phyloP scores from a whole-genome alignment of 2,329 filamentous ascomycete genomes.

The Fusarium coffeatum region DNA sequence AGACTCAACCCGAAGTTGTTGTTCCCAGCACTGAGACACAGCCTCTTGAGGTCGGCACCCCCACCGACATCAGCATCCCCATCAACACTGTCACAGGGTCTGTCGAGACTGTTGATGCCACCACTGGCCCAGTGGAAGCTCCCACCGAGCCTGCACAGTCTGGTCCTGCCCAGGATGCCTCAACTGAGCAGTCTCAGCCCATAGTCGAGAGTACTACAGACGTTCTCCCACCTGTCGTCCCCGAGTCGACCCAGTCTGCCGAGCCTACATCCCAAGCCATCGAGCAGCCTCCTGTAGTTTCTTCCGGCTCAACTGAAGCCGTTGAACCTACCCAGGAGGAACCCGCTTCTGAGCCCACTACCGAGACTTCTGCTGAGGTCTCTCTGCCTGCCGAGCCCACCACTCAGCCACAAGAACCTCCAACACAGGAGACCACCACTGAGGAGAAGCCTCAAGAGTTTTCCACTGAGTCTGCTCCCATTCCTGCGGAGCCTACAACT shows the following conservation, averaged over 20 bases:
- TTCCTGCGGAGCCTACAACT: neutral
- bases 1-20: neutral
- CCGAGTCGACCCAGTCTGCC: neutral
- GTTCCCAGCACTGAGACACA: neutral
- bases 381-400: neutral
- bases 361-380: neutral
- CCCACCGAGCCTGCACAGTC: neutral
- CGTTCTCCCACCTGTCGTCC: neutral
- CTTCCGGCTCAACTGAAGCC: neutral
- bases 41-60: neutral
- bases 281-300: neutral
- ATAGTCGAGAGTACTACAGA: neutral
- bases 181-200: neutral
- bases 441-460: neutral
- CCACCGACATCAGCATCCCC: neutral
- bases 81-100: neutral
- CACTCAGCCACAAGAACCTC: neutral
- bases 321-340: neutral
- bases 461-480: neutral
- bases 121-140: neutral
- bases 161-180: neutral
- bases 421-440: accelerated
- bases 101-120: neutral
- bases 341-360: neutral
- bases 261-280: neutral